These are phyloP conservation scores for Infundibulicybe gibba DNA, from an alignment of 768 basidiomycete species.

Conservation along the genomic window DNA sequence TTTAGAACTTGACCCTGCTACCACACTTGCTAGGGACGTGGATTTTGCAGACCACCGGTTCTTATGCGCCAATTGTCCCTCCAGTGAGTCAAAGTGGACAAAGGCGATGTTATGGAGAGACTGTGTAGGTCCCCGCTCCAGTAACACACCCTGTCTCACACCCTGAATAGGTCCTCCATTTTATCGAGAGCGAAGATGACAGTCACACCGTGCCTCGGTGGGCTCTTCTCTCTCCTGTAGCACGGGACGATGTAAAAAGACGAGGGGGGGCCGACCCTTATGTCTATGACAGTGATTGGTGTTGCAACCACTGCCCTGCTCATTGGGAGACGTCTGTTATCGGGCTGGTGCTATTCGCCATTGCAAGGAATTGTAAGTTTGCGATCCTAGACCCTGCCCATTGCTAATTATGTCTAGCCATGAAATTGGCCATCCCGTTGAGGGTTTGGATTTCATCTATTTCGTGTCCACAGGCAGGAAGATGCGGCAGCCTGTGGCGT, in stretches of 20 bases:
- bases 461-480: no score
- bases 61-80: conserved; percentile 6
- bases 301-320: neutral
- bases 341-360: no score
- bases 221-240: neutral
- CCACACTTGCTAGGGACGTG: conserved; percentile 13
- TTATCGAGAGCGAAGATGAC: neutral
- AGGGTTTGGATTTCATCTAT: neutral
- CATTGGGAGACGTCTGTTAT: neutral
- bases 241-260: neutral
- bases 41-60: conserved; percentile 9
- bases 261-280: neutral
- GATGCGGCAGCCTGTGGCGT: no score
- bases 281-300: neutral
- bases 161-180: neutral
- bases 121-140: neutral
- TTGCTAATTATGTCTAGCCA: neutral
- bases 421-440: neutral
- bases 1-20: conserved; percentile 9
- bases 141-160: neutral
- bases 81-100: neutral
- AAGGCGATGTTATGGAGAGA: neutral
- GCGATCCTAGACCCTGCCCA: no score
- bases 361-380: no score
- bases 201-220: neutral